Base-by-base conservation (phyloP, 2,329 filamentous ascomycete species). In the Penicillium sp. region DNA sequence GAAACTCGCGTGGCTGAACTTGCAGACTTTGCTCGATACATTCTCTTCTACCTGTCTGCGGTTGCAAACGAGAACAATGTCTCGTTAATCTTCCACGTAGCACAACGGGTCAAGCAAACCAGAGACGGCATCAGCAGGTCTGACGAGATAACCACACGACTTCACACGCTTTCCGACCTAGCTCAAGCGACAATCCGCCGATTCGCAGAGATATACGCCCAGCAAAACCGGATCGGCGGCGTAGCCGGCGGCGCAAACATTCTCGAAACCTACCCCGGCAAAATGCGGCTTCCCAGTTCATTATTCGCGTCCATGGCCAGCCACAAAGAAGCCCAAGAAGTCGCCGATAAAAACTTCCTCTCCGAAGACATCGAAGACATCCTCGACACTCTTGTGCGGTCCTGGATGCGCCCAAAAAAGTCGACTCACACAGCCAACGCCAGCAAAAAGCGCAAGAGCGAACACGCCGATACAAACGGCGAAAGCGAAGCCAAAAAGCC, bases 101-200 rank as follows among this genome's bases (percentile, higher is more conserved):
- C 91, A 12, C 92, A 97, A 73, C 86, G 91, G 9, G 87, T 96
- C 55, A 99, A 99, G 78, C 89, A 93, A 71, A 89, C 92, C 9
- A 82, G 84, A 43, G 94, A 99, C 70, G 89, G 84, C 12, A 84
- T 97, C 59, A 81, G 83, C 23, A 82, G 72, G 47, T 70, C 84
- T 0, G 71, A 76, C 26, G 65, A 70, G 21, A 71, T 77, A 9
- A 74, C 69, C n/a, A 69, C 68, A 26, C 70, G 74, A 60, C 80
- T 99, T 0, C 96, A 97, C 69, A 85, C 92, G 5, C 75, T 99
- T 38, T 92, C 90, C 52, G 94, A 99, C 71, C 81, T 99, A 9
- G 85, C 92, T 0, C 90, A 94, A 71, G 83, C 86, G 3, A 81
- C 93, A 12, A 88, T 97, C 58, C 84, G 90, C 48, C 87, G 88